Conservation (phyloP, 176 grass and related monocot genomes). For the Rhynchospora breviuscula region DNA sequence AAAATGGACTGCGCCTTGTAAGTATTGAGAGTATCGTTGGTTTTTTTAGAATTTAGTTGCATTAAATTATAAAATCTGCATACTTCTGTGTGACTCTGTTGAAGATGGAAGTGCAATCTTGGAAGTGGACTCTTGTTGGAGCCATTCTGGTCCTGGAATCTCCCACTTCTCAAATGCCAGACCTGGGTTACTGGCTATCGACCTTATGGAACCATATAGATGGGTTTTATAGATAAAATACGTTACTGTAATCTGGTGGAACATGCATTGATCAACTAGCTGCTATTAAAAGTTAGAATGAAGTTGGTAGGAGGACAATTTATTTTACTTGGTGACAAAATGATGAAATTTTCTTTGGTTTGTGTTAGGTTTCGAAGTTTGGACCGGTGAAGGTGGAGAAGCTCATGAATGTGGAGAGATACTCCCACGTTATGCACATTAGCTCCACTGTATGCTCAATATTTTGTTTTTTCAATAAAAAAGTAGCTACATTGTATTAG, state of each 20-base stretch:
- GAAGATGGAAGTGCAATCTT: background rate
- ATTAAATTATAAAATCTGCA: background rate
- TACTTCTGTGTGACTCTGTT: background rate
- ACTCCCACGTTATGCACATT: conserved; percentile 97
- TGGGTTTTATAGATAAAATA: no score
- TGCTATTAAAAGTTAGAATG: background rate
- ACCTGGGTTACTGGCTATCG: background rate
- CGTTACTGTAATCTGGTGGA: no score
- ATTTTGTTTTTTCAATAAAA: background rate
- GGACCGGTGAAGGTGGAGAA: conserved; percentile 61
- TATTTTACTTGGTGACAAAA: background rate
- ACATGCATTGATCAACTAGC: no score
- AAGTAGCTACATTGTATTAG: background rate
- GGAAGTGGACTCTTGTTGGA: background rate
- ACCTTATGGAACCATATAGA: background rate
- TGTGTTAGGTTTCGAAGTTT: conserved; percentile 68
- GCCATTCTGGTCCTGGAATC: background rate
- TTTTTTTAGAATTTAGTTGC: background rate
- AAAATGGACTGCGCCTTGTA: background rate
- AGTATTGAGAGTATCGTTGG: background rate
- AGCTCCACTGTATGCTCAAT: conserved; percentile 69
- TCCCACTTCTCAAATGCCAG: background rate
- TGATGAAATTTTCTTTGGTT: conserved; percentile 1
- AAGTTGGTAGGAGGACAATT: background rate
- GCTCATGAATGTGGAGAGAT: conserved; percentile 33